A percentile compares a stretch with the other conserved stretches of the same genome.
phyloP scores from a whole-genome alignment of 1,139 yeast species.

The Meyerozyma guilliermondii region DNA sequence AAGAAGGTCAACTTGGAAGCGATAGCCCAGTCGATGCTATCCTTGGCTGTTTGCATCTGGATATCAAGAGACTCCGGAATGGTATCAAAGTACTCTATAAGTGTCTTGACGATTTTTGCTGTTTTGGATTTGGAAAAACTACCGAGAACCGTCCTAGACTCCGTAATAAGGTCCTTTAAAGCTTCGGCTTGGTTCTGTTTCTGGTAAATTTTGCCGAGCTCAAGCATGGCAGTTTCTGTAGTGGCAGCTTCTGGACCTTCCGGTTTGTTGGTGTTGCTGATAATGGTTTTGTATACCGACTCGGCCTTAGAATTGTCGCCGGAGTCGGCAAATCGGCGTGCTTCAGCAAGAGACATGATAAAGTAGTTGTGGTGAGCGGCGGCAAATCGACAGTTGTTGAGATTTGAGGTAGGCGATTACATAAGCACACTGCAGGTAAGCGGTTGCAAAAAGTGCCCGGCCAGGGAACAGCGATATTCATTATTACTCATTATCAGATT shows the following conservation, averaged over 20 bases:
- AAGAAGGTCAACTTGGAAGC: constrained; percentile 80
- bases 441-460: neutral
- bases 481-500: no score
- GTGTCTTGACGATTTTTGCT: constrained; percentile 73
- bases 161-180: constrained; percentile 58
- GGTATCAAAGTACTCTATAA: constrained; percentile 74
- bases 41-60: constrained; percentile 71
- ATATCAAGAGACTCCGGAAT: constrained; percentile 65
- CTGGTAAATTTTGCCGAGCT: constrained; percentile 57
- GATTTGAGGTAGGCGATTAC: neutral
- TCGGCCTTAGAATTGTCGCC: constrained; percentile 2
- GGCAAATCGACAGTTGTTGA: constrained; percentile 1
- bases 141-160: constrained; percentile 65
- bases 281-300: neutral
- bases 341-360: neutral
- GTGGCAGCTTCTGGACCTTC: constrained; percentile 4
- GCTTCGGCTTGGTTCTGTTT: constrained; percentile 39
- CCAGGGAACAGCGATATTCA: no score
- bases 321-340: neutral
- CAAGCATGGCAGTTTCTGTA: constrained; percentile 54
- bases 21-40: constrained; percentile 84
- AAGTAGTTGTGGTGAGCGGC: neutral
- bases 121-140: constrained; percentile 90
- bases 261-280: neutral
- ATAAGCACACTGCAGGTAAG: no score